Evolutionary conservation across 768 basidiomycete species (phyloP).

Genomic region (Asterophora parasitica): DNA sequence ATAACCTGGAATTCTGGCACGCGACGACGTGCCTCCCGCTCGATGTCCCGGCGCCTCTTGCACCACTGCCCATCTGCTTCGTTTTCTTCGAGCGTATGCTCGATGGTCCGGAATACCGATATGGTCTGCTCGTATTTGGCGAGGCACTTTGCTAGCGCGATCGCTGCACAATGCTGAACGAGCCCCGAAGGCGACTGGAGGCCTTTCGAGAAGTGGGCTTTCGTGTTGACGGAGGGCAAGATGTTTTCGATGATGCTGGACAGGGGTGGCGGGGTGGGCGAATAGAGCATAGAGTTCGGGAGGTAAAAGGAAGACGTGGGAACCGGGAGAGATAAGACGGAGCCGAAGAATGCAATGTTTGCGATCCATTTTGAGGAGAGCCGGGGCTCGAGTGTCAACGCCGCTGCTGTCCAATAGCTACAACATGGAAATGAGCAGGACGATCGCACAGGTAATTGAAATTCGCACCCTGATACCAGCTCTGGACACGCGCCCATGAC

Average conservation of each 20-base stretch:
- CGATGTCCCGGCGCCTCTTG: constrained; percentile 60
- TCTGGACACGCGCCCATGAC: constrained; percentile 84
- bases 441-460: not conserved
- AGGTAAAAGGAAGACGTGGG: constrained; percentile 62
- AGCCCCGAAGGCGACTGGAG: constrained; percentile 66
- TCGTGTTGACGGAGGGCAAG: constrained; percentile 67
- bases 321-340: constrained; percentile 71
- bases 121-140: constrained; percentile 62
- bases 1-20: constrained; percentile 87
- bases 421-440: constrained; percentile 10
- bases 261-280: constrained; percentile 74
- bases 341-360: constrained; percentile 79
- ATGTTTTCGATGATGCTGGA: constrained; percentile 69
- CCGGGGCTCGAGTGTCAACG: constrained; percentile 77
- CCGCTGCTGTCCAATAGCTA: constrained; percentile 70
- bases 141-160: constrained; percentile 72
- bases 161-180: constrained; percentile 82
- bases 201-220: constrained; percentile 75
- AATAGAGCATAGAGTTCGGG: constrained; percentile 41
- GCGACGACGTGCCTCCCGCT: constrained; percentile 66
- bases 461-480: constrained; percentile 66
- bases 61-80: constrained; percentile 69
- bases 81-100: constrained; percentile 53
- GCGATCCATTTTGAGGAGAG: constrained; percentile 89
- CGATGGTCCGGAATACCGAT: constrained; percentile 42